Evolutionary conservation across 1,139 yeast species (phyloP).

Genomic region (Entelexis sorbosivorans): DNA sequence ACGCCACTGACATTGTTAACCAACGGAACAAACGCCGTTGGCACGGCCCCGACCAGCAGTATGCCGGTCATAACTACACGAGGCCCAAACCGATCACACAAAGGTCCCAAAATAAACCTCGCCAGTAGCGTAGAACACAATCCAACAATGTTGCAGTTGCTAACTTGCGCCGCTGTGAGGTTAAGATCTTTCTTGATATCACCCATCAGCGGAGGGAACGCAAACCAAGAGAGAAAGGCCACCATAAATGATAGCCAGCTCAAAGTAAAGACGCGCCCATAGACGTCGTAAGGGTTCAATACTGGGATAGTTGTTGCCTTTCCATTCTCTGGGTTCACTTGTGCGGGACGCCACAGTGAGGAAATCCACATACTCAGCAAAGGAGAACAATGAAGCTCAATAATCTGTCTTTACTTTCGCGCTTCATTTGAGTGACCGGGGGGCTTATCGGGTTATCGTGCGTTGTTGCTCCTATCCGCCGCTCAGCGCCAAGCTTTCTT

Average conservation of each 20-base stretch:
- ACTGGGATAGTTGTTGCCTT: conserved; percentile 29
- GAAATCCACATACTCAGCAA: conserved; percentile 4
- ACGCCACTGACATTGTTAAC: conserved; percentile 26
- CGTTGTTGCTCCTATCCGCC: not conserved
- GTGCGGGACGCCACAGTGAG: conserved; percentile 25
- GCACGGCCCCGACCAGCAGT: conserved; percentile 29
- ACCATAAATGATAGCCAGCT: conserved; percentile 32
- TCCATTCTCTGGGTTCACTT: conserved; percentile 27
- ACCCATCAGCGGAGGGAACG: conserved; percentile 31
- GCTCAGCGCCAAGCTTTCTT: not conserved
- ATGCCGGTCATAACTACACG: conserved; percentile 28
- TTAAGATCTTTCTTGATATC: conserved; percentile 26
- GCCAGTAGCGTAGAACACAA: conserved; percentile 30
- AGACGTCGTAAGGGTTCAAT: conserved; percentile 26
- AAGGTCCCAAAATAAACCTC: conserved; percentile 29
- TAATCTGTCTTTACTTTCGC: too few relatives aligned
- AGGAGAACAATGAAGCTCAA: too few relatives aligned
- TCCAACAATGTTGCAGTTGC: conserved; percentile 31
- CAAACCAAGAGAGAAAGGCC: conserved; percentile 33
- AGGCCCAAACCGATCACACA: conserved; percentile 31
- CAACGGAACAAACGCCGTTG: conserved; percentile 31
- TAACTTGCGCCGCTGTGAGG: conserved; percentile 27
- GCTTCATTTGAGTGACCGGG: not conserved
- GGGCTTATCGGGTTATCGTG: not conserved
- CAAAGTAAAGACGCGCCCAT: conserved; percentile 28